A percentile compares a stretch with the other conserved stretches of the same genome.
phyloP scores from a whole-genome alignment of 345 rosid species.

The Populus tremula region DNA sequence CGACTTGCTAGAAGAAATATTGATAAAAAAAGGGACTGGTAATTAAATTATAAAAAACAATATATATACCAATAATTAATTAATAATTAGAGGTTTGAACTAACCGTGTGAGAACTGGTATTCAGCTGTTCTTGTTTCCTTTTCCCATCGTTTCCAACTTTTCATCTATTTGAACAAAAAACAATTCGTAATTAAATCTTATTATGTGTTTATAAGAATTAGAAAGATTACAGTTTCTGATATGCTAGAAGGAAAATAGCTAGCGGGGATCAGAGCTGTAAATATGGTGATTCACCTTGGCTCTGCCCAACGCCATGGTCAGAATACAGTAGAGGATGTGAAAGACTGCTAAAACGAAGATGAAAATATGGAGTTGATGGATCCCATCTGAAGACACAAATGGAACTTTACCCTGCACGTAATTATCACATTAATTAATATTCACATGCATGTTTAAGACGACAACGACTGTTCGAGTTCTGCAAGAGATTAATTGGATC shows the following conservation, averaged over 20 bases:
- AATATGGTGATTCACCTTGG: conserved; percentile 13
- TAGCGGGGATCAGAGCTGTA: too few species aligned
- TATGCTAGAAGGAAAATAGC: too few species aligned
- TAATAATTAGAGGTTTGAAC: not conserved
- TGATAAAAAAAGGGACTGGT: not conserved
- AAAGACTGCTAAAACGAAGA: conserved; percentile 23
- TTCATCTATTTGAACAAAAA: conserved; percentile 13
- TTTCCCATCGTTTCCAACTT: conserved; percentile 27
- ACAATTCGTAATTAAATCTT: too few species aligned
- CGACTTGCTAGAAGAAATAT: not conserved
- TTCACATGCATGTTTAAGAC: too few species aligned
- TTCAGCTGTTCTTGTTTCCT: conserved; percentile 25
- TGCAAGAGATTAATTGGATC: too few species aligned
- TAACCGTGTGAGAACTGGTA: conserved; percentile 30
- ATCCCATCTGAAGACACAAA: conserved; percentile 23
- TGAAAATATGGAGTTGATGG: conserved; percentile 30
- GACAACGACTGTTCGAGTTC: too few species aligned
- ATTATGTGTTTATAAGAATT: too few species aligned
- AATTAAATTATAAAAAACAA: not conserved
- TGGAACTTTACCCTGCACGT: conserved; percentile 26
- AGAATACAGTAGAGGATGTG: conserved; percentile 24
- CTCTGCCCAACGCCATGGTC: conserved; percentile 26
- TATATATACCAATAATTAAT: not conserved
- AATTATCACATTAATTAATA: too few species aligned
- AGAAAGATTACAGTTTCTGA: too few species aligned